These are phyloP conservation scores for Candida loeiensis DNA, from an alignment of 805 yeast species.

Conservation along the genomic window DNA sequence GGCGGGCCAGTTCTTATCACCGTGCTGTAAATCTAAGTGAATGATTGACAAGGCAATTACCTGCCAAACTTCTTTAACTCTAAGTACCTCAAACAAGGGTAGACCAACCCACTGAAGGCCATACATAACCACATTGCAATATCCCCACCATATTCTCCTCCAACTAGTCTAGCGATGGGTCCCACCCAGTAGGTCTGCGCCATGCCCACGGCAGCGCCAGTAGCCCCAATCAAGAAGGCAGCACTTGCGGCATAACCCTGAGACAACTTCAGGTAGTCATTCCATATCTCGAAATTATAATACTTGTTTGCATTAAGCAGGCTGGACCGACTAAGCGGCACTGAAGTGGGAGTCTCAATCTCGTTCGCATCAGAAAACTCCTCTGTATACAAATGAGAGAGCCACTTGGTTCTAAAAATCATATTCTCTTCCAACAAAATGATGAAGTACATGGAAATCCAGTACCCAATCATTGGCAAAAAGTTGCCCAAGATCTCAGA, in stretches of 20 bases:
- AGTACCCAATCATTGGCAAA: constrained; percentile 41
- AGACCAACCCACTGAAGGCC: constrained; percentile 63
- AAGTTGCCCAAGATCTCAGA: constrained; percentile 35
- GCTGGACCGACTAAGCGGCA: neutral
- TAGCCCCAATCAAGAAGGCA: constrained; percentile 67
- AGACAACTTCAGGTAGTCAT: constrained; percentile 56
- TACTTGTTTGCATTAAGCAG: constrained; percentile 15
- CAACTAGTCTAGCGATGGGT: constrained; percentile 61
- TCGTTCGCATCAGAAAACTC: constrained; percentile 21
- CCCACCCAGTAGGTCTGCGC: constrained; percentile 82
- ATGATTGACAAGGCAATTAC: constrained; percentile 3
- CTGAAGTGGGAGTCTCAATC: neutral
- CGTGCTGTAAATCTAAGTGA: no score
- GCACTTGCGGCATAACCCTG: constrained; percentile 67
- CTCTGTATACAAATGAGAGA: constrained; percentile 28
- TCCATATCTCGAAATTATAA: constrained; percentile 77
- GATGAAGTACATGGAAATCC: constrained; percentile 37
- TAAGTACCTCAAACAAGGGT: constrained; percentile 60
- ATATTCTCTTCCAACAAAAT: constrained; percentile 34
- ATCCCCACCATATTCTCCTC: constrained; percentile 63
- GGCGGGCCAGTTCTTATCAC: no score
- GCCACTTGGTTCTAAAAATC: constrained; percentile 35
- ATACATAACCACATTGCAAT: constrained; percentile 76
- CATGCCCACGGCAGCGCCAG: constrained; percentile 86
- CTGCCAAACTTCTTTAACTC: constrained; percentile 54